These are phyloP conservation scores for Coriolopsis trogii DNA, from an alignment of 1,284 basidiomycete genomes.

Conservation along the genomic window DNA sequence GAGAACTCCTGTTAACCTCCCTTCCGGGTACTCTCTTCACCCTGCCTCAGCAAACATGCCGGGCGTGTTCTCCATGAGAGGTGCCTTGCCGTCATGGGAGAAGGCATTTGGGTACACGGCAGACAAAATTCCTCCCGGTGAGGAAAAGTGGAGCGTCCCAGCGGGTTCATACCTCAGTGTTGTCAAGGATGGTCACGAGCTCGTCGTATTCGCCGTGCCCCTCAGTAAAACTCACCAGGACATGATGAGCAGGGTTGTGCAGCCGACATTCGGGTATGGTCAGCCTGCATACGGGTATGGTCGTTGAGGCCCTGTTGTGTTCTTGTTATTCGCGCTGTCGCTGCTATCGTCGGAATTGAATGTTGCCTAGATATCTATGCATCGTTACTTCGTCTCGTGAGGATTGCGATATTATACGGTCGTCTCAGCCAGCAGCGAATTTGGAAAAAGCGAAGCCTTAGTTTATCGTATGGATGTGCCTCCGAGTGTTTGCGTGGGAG, in stretches of 20 bases:
- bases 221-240: background rate
- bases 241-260: background rate
- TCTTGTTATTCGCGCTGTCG: too few species aligned
- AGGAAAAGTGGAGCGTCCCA: constrained; percentile 1
- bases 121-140: background rate
- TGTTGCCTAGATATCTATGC: too few species aligned
- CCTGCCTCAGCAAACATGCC: background rate
- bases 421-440: too few species aligned
- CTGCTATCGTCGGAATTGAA: too few species aligned
- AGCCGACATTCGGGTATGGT: too few species aligned
- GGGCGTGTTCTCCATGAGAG: background rate
- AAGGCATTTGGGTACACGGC: background rate
- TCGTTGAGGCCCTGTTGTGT: too few species aligned
- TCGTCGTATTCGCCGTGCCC: background rate
- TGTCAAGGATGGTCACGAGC: background rate
- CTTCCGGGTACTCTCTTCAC: background rate
- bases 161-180: background rate
- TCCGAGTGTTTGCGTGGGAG: too few species aligned
- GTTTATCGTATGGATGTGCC: too few species aligned
- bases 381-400: too few species aligned
- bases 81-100: background rate
- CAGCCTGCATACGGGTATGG: background rate
- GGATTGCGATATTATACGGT: too few species aligned
- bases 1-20: background rate
- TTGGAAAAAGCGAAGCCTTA: too few species aligned